Base-by-base conservation (phyloP, 164 flowering plant genomes). In the Euptelea pleiosperma region DNA sequence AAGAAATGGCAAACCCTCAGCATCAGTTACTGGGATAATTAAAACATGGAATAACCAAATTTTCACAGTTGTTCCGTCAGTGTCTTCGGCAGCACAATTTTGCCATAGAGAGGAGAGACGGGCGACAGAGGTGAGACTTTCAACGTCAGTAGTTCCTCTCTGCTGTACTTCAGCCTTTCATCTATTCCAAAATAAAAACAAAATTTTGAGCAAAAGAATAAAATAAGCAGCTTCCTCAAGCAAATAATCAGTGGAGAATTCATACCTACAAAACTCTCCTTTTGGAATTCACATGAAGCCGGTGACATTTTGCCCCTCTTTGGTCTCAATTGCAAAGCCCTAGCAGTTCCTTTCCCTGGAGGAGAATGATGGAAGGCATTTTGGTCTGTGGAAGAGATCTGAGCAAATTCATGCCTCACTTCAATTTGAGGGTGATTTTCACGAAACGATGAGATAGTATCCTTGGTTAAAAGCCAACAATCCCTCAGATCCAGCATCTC, bases 401-500 rank as follows among this genome's bases (percentile, higher is more conserved):
- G 65, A 39, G 65, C 50, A 55, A 48, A 78, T 63, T 88, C 99
- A 69, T 93, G 99, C 62, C 65, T 72, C 48, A 93, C 74, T 50
- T 78, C 79, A 36, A 93, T 58, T 36, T 59, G 71, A 46, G 96
- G 91, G 59, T 84, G 56, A 31, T 16, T 73, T 29, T 57, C 70
- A 57, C 81, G 63, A 68, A 86, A 93, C 16, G 26, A 29, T 22
- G 56, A 54, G 29, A 90, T 43, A 33, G 61, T 75, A 55, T 82
- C 89, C 60, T 72, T 57, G 5, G 91, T 78, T 63, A 93, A 64
- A 48, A 93, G 91, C 99, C 97, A 93, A 66, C 96, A 86, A 43
- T 87, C 97, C 28, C 73, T 75, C 54, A 93, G 60, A 63, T 93
- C 95, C 46, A 93, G 69, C 14, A 52, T 52, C 62, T 70, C 68